A percentile compares a stretch with the other conserved stretches of the same genome.
These are phyloP conservation scores for Yamadazyma pseudoaaseri DNA, from an alignment of 1,139 yeast species.

Conservation along the genomic window DNA sequence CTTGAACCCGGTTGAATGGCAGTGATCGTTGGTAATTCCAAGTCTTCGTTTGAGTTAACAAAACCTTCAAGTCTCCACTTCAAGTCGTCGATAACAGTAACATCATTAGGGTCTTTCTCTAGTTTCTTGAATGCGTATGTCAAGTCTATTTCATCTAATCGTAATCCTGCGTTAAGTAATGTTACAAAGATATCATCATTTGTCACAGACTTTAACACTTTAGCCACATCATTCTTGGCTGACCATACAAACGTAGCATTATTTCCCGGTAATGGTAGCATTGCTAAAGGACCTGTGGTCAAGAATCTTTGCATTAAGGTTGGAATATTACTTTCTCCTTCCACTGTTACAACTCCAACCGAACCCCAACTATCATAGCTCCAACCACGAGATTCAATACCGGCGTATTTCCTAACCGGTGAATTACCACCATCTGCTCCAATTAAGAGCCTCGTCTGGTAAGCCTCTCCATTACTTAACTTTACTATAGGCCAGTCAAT, in stretches of 20 bases:
- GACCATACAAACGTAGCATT: slow-evolving; percentile 94
- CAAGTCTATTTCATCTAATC: slow-evolving; percentile 53
- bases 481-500: slow-evolving; percentile 77
- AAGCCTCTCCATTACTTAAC: slow-evolving; percentile 61
- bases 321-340: slow-evolving; percentile 65
- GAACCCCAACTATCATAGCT: slow-evolving; percentile 83
- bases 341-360: slow-evolving; percentile 80
- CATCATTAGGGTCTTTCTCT: slow-evolving; percentile 39
- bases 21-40: slow-evolving; percentile 64
- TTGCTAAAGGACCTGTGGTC: slow-evolving; percentile 90
- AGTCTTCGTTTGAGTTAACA: slow-evolving; percentile 53
- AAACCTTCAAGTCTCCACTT: slow-evolving; percentile 58
- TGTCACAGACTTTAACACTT: slow-evolving; percentile 51
- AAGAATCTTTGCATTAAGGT: slow-evolving; percentile 94
- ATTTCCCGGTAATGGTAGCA: slow-evolving; percentile 82
- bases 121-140: slow-evolving; percentile 36
- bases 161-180: slow-evolving; percentile 82
- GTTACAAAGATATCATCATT: slow-evolving; percentile 63
- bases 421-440: slow-evolving; percentile 98
- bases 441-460: slow-evolving; percentile 71
- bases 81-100: slow-evolving; percentile 59
- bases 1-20: slow-evolving; percentile 62
- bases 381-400: slow-evolving; percentile 91
- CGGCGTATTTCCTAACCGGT: slow-evolving; percentile 82
- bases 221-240: slow-evolving; percentile 73